These are phyloP conservation scores for Diplodia scrobiculata DNA, from an alignment of 2,329 filamentous ascomycete species.

Conservation along the genomic window DNA sequence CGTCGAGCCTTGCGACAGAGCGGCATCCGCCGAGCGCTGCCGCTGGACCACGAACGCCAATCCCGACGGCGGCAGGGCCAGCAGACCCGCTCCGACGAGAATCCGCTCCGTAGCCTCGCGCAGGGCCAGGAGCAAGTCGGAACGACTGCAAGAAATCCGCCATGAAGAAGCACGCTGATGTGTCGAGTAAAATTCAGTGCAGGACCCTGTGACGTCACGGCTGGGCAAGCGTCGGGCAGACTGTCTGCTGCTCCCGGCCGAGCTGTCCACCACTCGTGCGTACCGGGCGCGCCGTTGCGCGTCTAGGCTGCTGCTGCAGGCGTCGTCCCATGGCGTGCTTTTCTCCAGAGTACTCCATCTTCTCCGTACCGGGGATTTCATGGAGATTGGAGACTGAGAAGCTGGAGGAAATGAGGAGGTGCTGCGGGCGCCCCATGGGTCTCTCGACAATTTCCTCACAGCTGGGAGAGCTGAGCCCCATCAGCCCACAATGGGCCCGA, in stretches of 20 bases:
- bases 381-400: slow-evolving; percentile 27
- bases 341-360: slow-evolving; percentile 17
- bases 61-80: background rate
- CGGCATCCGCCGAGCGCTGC: slow-evolving; percentile 19
- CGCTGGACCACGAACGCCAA: slow-evolving; percentile 14
- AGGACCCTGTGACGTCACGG: slow-evolving; percentile 17
- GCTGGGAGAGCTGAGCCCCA: slow-evolving; percentile 9
- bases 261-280: background rate
- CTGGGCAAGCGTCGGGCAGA: background rate
- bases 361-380: slow-evolving; percentile 22
- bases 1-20: slow-evolving; percentile 17
- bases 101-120: slow-evolving; percentile 9
- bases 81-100: slow-evolving; percentile 14
- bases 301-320: background rate
- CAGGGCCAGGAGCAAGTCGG: slow-evolving; percentile 10
- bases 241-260: background rate
- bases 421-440: slow-evolving; percentile 25
- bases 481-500: slow-evolving; percentile 28
- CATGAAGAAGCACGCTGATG: background rate
- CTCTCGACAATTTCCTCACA: slow-evolving; percentile 17
- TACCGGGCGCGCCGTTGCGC: background rate
- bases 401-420: slow-evolving; percentile 29
- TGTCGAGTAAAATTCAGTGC: background rate
- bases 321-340: background rate
- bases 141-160: background rate